Evolutionary conservation across 257 asterid genomes (phyloP).

Genomic region (Solanum pennellii): DNA sequence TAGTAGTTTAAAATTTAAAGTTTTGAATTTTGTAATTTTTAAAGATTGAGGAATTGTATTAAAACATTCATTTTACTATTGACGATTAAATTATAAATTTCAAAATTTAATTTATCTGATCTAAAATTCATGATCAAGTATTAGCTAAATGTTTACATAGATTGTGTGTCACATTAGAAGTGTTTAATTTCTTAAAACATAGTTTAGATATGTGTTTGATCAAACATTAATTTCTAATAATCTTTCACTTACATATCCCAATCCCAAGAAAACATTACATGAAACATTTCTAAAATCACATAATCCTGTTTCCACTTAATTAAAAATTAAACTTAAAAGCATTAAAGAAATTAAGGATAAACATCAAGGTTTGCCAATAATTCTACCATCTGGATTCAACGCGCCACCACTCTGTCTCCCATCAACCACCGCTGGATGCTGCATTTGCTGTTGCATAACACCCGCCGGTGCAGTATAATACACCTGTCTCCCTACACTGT

Average conservation of each 20-base stretch:
- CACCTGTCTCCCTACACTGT: slow-evolving; percentile 19
- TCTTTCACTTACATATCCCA: not conserved
- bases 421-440: slow-evolving; percentile 6
- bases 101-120: no score
- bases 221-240: not conserved
- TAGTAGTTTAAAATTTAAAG: no score
- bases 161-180: not conserved
- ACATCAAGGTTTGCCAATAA: slow-evolving; percentile 1
- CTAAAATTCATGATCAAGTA: no score
- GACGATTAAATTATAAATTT: no score
- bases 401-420: slow-evolving; percentile 9
- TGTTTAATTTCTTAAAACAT: not conserved
- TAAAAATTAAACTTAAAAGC: not conserved
- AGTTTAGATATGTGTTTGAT: not conserved
- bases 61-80: no score
- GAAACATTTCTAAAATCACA: not conserved
- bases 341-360: not conserved
- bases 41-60: no score
- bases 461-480: slow-evolving; percentile 15
- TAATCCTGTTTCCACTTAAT: not conserved
- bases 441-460: slow-evolving; percentile 6
- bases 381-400: slow-evolving; percentile 13
- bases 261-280: not conserved
- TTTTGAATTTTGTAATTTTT: no score
- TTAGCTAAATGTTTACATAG: no score